phyloP scores from a whole-genome alignment of 257 asterid species.

The Echium plantagineum region DNA sequence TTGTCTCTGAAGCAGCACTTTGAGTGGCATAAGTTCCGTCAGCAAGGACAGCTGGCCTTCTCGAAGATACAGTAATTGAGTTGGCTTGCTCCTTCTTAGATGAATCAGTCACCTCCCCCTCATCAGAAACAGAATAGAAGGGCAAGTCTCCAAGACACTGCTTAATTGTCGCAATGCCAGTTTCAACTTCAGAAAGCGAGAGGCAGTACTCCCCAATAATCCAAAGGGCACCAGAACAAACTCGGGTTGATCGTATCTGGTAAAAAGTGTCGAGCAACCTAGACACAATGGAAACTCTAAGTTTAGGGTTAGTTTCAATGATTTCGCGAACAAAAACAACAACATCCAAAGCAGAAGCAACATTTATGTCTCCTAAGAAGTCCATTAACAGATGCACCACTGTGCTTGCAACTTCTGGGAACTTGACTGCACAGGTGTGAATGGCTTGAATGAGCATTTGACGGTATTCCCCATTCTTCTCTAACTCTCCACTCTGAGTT shows the following conservation, averaged over 20 bases:
- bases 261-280: conserved; percentile 87
- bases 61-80: conserved; percentile 74
- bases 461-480: conserved; percentile 87
- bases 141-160: conserved; percentile 95
- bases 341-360: conserved; percentile 87
- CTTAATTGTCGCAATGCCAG: conserved; percentile 69
- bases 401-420: conserved; percentile 95
- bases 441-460: conserved; percentile 97
- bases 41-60: conserved; percentile 89
- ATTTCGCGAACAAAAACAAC: conserved; percentile 80
- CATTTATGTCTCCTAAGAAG: conserved; percentile 90
- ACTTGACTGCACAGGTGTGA: conserved; percentile 88
- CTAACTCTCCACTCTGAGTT: conserved; percentile 86
- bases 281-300: conserved; percentile 74
- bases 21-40: conserved; percentile 97
- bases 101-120: conserved; percentile 59
- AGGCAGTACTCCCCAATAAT: conserved; percentile 81
- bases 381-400: conserved; percentile 94
- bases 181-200: conserved; percentile 86
- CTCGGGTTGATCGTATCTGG: conserved; percentile 88
- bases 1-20: conserved; percentile 96
- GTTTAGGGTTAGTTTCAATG: conserved; percentile 80
- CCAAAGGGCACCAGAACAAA: conserved; percentile 92
- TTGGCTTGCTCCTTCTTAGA: conserved; percentile 59
- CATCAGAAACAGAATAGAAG: conserved; percentile 64